A percentile compares a stretch with the other conserved stretches of the same genome.
These are phyloP conservation scores for Backusella sp. DNA, from an alignment of 192 early-diverging fungal genomes.

Conservation along the genomic window DNA sequence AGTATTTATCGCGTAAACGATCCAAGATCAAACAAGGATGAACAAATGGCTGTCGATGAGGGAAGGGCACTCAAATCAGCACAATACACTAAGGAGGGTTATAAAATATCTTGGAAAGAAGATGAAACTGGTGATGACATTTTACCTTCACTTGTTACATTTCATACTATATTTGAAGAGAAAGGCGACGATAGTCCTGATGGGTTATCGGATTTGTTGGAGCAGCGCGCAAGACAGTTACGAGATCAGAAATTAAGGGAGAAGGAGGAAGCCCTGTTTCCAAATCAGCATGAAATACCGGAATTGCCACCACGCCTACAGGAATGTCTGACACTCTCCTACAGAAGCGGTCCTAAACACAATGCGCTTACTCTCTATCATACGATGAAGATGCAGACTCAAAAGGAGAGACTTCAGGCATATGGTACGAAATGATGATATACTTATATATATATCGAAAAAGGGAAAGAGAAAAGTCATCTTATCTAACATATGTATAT, in stretches of 20 bases:
- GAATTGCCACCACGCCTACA: conserved; percentile 13
- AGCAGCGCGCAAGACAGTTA: conserved; percentile 26
- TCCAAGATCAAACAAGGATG: background rate
- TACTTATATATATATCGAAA: background rate
- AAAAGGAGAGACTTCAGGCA: conserved; percentile 23
- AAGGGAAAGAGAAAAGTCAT: background rate
- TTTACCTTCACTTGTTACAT: conserved; percentile 24
- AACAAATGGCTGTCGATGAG: too few relatives aligned
- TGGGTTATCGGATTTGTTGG: conserved; percentile 34
- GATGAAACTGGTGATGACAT: conserved; percentile 34
- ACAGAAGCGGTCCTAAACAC: conserved; percentile 29
- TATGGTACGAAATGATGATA: conserved; percentile 26
- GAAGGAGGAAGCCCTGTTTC: conserved; percentile 5
- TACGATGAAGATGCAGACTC: conserved; percentile 34
- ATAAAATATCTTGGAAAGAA: conserved; percentile 35
- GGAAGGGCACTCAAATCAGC: background rate
- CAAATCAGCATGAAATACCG: conserved; percentile 1
- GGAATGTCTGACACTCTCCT: conserved; percentile 34
- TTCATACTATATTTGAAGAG: conserved; percentile 37
- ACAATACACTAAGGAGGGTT: conserved; percentile 14
- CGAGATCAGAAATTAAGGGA: conserved; percentile 12
- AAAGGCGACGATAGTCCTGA: conserved; percentile 26
- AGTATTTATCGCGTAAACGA: conserved; percentile 24
- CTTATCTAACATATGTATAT: background rate
- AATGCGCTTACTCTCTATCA: conserved; percentile 37